Percentiles rank a stretch among this genome's conserved stretches.
phyloP scores from a whole-genome alignment of 306 rosid species.

The Calophaca sinica region DNA sequence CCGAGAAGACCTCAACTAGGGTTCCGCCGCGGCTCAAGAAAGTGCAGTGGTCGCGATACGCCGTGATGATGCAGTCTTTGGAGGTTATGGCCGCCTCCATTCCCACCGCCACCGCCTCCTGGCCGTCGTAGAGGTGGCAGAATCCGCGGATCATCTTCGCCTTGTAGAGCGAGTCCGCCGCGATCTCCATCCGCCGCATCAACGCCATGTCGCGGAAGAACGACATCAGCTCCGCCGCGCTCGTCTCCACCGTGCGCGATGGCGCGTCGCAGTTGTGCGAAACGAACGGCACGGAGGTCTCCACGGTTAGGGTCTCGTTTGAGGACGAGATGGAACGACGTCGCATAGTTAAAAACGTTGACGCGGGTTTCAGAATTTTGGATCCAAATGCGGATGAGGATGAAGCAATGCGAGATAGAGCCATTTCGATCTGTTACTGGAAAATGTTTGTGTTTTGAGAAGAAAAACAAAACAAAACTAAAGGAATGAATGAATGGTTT shows the following conservation, averaged over 20 bases:
- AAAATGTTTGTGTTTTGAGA: too few relatives aligned
- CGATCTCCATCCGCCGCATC: conserved; percentile 95
- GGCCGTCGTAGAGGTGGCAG: conserved; percentile 95
- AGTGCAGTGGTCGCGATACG: conserved; percentile 89
- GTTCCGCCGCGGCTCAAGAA: conserved; percentile 83
- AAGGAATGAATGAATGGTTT: background rate
- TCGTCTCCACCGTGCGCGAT: conserved; percentile 75
- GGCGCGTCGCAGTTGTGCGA: conserved; percentile 78
- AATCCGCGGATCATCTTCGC: conserved; percentile 93
- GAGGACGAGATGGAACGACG: conserved; percentile 61
- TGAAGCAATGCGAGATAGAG: conserved; percentile 60
- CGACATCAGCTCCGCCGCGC: conserved; percentile 63
- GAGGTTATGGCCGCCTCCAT: conserved; percentile 84
- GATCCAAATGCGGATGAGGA: conserved; percentile 49
- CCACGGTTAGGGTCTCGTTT: conserved; percentile 59
- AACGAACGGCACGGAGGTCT: conserved; percentile 80
- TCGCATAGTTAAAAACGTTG: conserved; percentile 53
- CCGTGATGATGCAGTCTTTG: conserved; percentile 75
- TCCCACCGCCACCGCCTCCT: conserved; percentile 86
- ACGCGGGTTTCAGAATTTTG: conserved; percentile 57
- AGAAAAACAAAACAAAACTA: background rate
- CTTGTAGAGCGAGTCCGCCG: conserved; percentile 94
- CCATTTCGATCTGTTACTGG: conserved; percentile 57
- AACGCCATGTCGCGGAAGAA: conserved; percentile 78
- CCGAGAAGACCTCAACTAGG: conserved; percentile 63